phyloP scores from a whole-genome alignment of 768 basidiomycete genomes.

The Leccinum variicolor region DNA sequence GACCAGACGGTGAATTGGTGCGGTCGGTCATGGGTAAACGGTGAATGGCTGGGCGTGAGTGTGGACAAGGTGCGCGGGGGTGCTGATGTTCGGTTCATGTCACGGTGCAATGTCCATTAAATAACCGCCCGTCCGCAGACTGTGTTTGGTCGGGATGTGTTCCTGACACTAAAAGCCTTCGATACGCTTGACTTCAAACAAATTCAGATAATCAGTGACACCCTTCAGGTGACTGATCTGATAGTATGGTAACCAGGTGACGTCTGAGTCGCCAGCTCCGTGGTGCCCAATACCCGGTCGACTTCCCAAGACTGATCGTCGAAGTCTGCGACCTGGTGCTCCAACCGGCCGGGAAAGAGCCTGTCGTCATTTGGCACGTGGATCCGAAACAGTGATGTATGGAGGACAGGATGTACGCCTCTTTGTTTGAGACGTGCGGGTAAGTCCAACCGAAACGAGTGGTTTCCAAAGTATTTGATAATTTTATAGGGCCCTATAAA shows the following conservation, averaged over 20 bases:
- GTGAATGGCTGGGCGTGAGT: too few relatives aligned
- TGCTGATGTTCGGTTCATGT: too few relatives aligned
- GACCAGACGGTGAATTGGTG: too few relatives aligned
- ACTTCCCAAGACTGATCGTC: not conserved
- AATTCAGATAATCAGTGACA: not conserved
- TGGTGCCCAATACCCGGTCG: not conserved
- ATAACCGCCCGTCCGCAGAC: too few relatives aligned
- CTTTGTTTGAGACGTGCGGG: conserved; percentile 20
- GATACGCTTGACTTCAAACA: not conserved
- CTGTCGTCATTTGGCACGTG: conserved; percentile 29
- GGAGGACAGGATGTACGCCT: conserved; percentile 33
- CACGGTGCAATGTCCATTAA: too few relatives aligned
- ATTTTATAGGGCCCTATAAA: conserved; percentile 1
- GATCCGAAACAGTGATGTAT: conserved; percentile 25
- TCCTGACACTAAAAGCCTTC: too few relatives aligned
- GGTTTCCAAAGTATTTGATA: conserved; percentile 2
- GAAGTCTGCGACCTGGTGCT: conserved; percentile 16
- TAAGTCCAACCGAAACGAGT: conserved; percentile 25
- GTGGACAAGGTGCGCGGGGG: too few relatives aligned
- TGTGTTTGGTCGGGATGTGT: too few relatives aligned
- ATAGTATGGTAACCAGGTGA: not conserved
- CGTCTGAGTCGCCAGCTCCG: not conserved
- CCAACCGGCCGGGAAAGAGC: conserved; percentile 19
- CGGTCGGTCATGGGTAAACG: too few relatives aligned
- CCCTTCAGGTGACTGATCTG: not conserved